phyloP scores from a whole-genome alignment of 164 flowering plant genomes.

The Chimonanthus salicifolius region DNA sequence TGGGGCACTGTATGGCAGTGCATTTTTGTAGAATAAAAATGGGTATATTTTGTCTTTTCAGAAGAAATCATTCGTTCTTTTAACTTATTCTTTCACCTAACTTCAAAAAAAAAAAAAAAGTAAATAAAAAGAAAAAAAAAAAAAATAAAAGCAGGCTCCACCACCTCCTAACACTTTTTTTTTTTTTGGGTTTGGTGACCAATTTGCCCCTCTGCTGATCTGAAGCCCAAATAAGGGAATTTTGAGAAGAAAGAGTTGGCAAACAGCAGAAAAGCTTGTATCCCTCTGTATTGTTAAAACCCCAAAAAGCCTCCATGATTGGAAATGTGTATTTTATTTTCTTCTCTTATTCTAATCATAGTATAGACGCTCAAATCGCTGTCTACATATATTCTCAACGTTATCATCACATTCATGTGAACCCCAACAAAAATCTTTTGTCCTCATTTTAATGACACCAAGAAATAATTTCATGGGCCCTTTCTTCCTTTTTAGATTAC shows the following conservation, averaged over 20 bases:
- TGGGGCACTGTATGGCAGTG: no score
- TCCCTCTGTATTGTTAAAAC: not conserved
- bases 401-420: not conserved
- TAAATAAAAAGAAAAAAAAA: no score
- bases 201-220: not conserved
- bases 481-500: not conserved
- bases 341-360: not conserved
- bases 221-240: not conserved
- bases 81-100: no score
- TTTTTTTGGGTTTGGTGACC: not conserved
- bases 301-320: not conserved
- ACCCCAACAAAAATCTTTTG: not conserved
- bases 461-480: constrained; percentile 3
- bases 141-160: not conserved
- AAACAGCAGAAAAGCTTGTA: not conserved
- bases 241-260: not conserved
- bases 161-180: not conserved
- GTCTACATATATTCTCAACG: constrained; percentile 3
- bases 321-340: not conserved
- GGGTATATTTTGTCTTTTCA: no score
- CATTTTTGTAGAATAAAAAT: no score
- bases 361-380: not conserved
- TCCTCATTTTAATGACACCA: constrained; percentile 21
- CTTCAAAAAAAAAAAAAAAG: no score
- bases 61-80: no score